A percentile compares a stretch with the other conserved stretches of the same genome.
Conservation (phyloP, 768 basidiomycete species). For the Vararia minispora region DNA sequence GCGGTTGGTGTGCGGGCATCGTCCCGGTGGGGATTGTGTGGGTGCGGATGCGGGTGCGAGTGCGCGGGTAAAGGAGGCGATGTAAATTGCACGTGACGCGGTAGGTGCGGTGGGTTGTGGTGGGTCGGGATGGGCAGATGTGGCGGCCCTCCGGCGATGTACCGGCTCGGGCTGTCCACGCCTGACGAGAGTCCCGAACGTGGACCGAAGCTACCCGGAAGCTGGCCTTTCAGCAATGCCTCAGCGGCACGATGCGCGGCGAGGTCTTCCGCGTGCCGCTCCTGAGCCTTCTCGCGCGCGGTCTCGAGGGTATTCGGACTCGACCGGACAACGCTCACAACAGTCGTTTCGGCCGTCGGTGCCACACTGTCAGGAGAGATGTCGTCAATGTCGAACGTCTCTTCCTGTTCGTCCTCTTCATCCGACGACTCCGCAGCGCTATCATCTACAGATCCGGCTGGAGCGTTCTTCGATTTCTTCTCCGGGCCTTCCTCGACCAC, state of each 20-base stretch:
- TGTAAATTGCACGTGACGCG: conserved; percentile 8
- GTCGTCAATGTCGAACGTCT: conserved; percentile 91
- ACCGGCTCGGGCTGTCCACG: conserved; percentile 12
- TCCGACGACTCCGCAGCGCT: conserved; percentile 12
- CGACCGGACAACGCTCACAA: not conserved
- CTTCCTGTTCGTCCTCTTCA: conserved; percentile 50
- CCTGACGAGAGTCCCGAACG: conserved; percentile 11
- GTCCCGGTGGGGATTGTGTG: too few species aligned
- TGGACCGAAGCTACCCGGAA: not conserved
- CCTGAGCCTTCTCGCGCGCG: conserved; percentile 5
- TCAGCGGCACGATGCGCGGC: conserved; percentile 10
- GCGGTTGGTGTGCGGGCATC: conserved; percentile 10
- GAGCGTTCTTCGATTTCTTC: conserved; percentile 19
- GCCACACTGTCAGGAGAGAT: conserved; percentile 48
- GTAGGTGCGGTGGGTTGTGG: conserved; percentile 2
- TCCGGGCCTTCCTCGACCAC: conserved; percentile 84
- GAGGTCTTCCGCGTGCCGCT: conserved; percentile 4
- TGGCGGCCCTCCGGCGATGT: conserved; percentile 2
- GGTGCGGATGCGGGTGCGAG: too few species aligned
- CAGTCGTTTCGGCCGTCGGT: conserved; percentile 9
- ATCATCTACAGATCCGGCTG: conserved; percentile 11
- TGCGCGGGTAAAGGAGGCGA: not conserved
- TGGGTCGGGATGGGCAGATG: conserved; percentile 2
- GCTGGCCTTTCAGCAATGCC: conserved; percentile 8
- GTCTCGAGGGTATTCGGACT: not conserved